These are phyloP conservation scores for Pseudogymnoascus sp. DNA, from an alignment of 2,329 filamentous ascomycete genomes.

Conservation along the genomic window DNA sequence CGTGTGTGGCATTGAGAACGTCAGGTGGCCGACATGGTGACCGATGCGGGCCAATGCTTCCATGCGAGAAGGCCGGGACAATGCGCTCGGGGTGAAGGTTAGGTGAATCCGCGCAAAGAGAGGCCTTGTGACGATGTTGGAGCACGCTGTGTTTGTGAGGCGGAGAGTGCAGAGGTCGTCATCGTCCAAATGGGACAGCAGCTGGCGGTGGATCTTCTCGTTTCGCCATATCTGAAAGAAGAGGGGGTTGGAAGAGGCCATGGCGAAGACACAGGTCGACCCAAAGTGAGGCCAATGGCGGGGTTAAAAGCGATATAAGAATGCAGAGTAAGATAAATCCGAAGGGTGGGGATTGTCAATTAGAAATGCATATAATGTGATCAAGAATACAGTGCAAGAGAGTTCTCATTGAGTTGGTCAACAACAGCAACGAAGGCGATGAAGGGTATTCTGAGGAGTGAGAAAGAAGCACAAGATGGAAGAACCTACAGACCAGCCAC, in stretches of 20 bases:
- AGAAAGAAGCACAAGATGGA: slow-evolving; percentile 1
- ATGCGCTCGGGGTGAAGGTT: slow-evolving; percentile 64
- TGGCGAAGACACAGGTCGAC: slow-evolving; percentile 16
- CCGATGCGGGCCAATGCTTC: slow-evolving; percentile 70
- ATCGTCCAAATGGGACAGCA: slow-evolving; percentile 26
- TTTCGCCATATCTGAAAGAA: slow-evolving; percentile 28
- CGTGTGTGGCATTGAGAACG: slow-evolving; percentile 68
- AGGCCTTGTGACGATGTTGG: slow-evolving; percentile 57
- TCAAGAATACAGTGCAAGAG: neutral
- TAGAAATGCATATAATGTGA: slow-evolving; percentile 2
- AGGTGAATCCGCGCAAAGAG: slow-evolving; percentile 62
- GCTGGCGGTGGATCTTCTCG: slow-evolving; percentile 21
- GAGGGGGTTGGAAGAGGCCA: slow-evolving; percentile 25
- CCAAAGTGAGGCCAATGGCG: slow-evolving; percentile 2
- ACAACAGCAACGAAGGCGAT: slow-evolving; percentile 6
- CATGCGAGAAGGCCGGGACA: slow-evolving; percentile 64
- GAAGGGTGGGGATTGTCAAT: neutral
- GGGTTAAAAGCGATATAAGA: neutral
- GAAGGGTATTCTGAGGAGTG: neutral
- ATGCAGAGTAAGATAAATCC: neutral
- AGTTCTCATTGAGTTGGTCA: slow-evolving; percentile 6
- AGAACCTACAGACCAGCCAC: slow-evolving; percentile 2
- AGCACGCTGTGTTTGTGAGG: slow-evolving; percentile 60
- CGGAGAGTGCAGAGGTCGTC: slow-evolving; percentile 47
- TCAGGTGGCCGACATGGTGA: slow-evolving; percentile 67